Evolutionary conservation across 176 grass and related monocot species (phyloP), one percentile per base, ranked within the genome.

Genomic region (Musa troglodytarum): DNA sequence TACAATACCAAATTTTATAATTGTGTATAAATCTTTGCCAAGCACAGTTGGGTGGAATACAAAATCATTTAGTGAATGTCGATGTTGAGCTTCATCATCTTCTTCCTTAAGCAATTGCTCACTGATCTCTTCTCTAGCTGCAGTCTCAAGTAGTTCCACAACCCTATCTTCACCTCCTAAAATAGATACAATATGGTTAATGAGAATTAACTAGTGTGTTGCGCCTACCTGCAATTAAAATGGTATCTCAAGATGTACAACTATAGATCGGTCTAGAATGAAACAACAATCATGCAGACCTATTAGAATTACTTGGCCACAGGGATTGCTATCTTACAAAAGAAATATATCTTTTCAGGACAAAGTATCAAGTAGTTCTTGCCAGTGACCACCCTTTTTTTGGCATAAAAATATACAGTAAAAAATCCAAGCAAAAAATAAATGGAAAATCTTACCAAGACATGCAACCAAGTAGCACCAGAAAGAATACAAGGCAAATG

Each of bases 401-500:
- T 11, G 29, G 24, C 52, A 19, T 15, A 52, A n/a, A n/a, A 19
- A 57, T 29, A 8, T 19, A 74, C 10, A 17, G 24, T 13, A 51
- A 58, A 26, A 43, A 43, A 43, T 8, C 19, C 8, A 68, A 70
- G 22, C 22, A 22, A 22, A 66, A 0, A 71, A 20, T n/a, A 34
- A 77, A 23, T 1, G 11, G 50, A 73, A 26, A 55, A 26, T 26
- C 70, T 88, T 85, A 93, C 94, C 94, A 11, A 93, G 79, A 78
- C 94, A 97, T 73, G 90, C 90, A 13, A 93, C 86, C 81, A 97
- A 76, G 88, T 93, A 93, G 69, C 88, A 67, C 56, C 85, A 90
- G 63, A 97, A 97, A 69, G 90, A 72, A 84, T 97, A 97, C 26
- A 93, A 50, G 20, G 94, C 90, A 86, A 92, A 97, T 76, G 94